Base-by-base conservation (phyloP, 2,329 filamentous ascomycete species). In the Cladosporium sphaerospermum region DNA sequence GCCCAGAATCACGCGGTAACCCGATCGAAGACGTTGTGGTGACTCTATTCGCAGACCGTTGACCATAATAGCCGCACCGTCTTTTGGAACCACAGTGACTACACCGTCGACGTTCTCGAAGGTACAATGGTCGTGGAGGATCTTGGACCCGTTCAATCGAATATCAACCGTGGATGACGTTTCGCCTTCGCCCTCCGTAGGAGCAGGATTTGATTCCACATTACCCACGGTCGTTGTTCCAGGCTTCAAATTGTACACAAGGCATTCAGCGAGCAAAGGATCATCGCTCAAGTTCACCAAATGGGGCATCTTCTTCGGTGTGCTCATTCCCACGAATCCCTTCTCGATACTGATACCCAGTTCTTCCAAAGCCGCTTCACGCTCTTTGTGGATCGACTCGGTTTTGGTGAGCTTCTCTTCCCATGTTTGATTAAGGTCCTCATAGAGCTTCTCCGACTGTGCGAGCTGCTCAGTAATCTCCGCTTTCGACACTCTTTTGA, bases 251-350 rank as follows among this genome's bases (percentile, higher is more conserved):
- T 99, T 99, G 74, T 99, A 99, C 37, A 99, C 89, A 54, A 99
- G 76, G 72, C 93, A 99, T 73, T 99, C 93, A 4, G 92, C 91
- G 42, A 99, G 79, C 32, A 99, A 77, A 8, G 93, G 93, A 59
- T 78, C 76, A 53, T 78, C 75, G 60, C 91, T 96, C 61, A 99
- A 74, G 69, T 99, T 99, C 71, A 99, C 93, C 71, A 99, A 74
- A 82, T 99, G 93, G 8, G 93, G 93, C 89, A 97, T 99, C 73
- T 96, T 96, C 75, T 99, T 99, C 0, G 93, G 93, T 16, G 91
- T 97, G 56, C 89, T 92, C 56, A 99, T 76, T 11, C 93, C 93
- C 56, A 99, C 85, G 65, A 96, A 96, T 6, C 93, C 93, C 70
- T 99, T 99, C 68, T 99, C 93, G 60, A 99, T 99, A 70, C 91